These are phyloP conservation scores for Pterocarpus macrocarpus DNA, from an alignment of 306 rosid genomes.

Conservation along the genomic window DNA sequence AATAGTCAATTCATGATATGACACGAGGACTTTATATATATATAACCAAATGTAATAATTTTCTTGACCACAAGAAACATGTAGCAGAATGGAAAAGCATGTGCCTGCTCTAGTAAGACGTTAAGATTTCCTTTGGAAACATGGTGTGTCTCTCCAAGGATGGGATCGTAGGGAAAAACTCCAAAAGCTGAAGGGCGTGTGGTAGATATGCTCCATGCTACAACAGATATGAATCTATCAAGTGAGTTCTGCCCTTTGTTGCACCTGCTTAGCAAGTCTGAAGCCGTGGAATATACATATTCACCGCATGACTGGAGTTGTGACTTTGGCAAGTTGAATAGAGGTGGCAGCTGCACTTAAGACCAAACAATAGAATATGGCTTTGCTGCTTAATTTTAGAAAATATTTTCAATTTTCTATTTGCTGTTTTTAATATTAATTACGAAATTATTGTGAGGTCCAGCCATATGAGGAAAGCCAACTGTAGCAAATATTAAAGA, in stretches of 20 bases:
- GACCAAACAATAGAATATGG: background rate
- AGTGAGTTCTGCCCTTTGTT: constrained; percentile 53
- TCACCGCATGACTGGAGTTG: constrained; percentile 77
- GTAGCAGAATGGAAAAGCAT: too few relatives aligned
- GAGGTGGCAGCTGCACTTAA: constrained; percentile 61
- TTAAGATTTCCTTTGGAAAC: constrained; percentile 64
- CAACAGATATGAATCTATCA: constrained; percentile 64
- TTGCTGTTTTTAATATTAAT: too few relatives aligned
- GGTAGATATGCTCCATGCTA: constrained; percentile 72
- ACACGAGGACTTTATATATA: too few relatives aligned
- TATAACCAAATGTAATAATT: too few relatives aligned
- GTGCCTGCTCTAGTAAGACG: constrained; percentile 69
- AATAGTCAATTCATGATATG: background rate
- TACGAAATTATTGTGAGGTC: too few relatives aligned
- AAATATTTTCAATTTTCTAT: too few relatives aligned
- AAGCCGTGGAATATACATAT: constrained; percentile 52
- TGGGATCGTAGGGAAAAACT: constrained; percentile 70
- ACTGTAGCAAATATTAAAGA: too few relatives aligned
- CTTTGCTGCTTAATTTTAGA: too few relatives aligned
- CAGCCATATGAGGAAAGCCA: too few relatives aligned
- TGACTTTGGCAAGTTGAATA: constrained; percentile 80
- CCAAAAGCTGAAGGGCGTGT: constrained; percentile 66
- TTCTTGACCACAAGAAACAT: too few relatives aligned
- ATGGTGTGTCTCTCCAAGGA: constrained; percentile 87
- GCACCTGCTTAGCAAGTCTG: constrained; percentile 66